Conservation (phyloP, 306 rosid species). For the Gastrolobium villosum region DNA sequence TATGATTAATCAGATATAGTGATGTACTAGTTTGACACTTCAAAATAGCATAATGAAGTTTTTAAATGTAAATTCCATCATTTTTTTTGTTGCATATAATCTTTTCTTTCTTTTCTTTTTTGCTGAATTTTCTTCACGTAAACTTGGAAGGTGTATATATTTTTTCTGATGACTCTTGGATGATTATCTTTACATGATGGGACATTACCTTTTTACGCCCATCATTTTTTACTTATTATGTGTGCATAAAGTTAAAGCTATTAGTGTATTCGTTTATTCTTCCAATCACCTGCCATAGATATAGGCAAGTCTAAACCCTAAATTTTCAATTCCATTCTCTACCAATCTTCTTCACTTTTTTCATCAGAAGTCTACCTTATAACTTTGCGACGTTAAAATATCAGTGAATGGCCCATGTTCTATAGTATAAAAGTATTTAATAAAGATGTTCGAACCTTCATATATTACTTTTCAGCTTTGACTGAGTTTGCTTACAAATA, state of each 20-base stretch:
- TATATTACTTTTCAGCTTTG: conserved; percentile 28
- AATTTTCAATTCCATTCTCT: conserved; percentile 16
- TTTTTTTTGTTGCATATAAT: not conserved
- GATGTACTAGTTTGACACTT: not conserved
- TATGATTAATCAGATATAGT: no score
- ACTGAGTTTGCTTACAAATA: not conserved
- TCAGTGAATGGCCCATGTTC: not conserved
- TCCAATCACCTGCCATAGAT: not conserved
- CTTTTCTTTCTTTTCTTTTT: not conserved
- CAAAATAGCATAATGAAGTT: not conserved
- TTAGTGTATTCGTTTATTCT: not conserved
- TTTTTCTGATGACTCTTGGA: not conserved
- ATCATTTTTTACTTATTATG: not conserved
- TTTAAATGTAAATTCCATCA: not conserved
- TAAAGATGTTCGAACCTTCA: conserved; percentile 30
- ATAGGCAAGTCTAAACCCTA: conserved; percentile 30
- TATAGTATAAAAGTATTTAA: conserved; percentile 5
- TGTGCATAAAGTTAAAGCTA: not conserved
- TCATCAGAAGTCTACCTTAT: conserved; percentile 29
- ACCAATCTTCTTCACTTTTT: not conserved
- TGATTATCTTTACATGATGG: conserved; percentile 35
- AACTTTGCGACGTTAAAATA: not conserved
- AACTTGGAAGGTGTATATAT: not conserved
- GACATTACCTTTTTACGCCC: not conserved
- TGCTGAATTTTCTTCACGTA: not conserved